Percentiles rank a stretch among this genome's conserved stretches.
phyloP scores from a whole-genome alignment of 495 filamentous ascomycete genomes.

The Haplographium delicatum region DNA sequence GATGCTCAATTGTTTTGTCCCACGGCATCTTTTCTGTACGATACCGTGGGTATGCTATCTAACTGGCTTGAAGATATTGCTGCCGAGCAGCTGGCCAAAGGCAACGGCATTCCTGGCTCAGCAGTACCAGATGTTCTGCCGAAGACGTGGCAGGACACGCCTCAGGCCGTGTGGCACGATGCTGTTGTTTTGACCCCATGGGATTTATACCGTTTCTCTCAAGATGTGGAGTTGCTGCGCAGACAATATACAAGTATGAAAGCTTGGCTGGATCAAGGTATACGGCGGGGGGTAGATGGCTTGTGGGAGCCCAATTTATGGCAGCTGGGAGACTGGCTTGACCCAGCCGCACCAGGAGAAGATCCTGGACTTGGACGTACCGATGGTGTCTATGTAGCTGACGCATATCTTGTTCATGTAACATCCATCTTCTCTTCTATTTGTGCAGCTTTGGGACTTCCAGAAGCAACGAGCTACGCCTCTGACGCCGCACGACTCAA shows the following conservation, averaged over 20 bases:
- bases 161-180: conserved; percentile 45
- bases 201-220: conserved; percentile 35
- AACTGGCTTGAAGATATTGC: conserved; percentile 36
- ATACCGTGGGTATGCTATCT: conserved; percentile 41
- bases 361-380: conserved; percentile 36
- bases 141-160: conserved; percentile 1
- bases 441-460: conserved; percentile 27
- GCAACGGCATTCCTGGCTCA: not conserved
- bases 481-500: conserved; percentile 26
- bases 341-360: conserved; percentile 41
- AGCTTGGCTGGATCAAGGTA: conserved; percentile 41
- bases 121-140: conserved; percentile 7
- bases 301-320: conserved; percentile 32
- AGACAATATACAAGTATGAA: conserved; percentile 40
- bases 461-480: conserved; percentile 25
- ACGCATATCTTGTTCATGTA: conserved; percentile 47
- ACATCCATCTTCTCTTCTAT: conserved; percentile 27
- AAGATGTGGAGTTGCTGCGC: conserved; percentile 35
- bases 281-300: conserved; percentile 32
- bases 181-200: conserved; percentile 38
- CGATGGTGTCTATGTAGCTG: conserved; percentile 37
- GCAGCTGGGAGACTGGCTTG: conserved; percentile 49
- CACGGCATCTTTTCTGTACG: conserved; percentile 43
- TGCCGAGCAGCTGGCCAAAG: conserved; percentile 14
- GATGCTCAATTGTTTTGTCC: conserved; percentile 44